These are phyloP conservation scores for Mucor saturninus DNA, from an alignment of 371 early-diverging fungal genomes.

Conservation along the genomic window DNA sequence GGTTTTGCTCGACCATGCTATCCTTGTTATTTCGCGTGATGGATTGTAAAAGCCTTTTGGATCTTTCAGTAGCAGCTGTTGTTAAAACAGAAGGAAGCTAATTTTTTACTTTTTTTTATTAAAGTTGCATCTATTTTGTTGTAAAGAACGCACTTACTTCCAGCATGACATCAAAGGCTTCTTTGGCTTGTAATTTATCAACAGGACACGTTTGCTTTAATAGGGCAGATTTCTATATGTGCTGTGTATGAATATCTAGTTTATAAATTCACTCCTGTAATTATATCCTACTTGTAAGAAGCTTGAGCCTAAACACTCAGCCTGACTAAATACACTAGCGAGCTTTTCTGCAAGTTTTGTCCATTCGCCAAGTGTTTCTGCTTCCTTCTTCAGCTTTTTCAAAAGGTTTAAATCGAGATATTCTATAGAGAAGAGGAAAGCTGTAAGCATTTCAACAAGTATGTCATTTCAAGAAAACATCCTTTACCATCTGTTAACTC, in stretches of 20 bases:
- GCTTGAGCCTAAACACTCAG: constrained; percentile 14
- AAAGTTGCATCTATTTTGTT: neutral
- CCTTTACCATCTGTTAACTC: constrained; percentile 3
- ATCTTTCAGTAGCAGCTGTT: constrained; percentile 3
- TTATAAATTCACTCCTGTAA: neutral
- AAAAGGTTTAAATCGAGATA: constrained; percentile 8
- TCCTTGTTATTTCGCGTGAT: constrained; percentile 23
- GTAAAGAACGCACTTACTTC: constrained; percentile 9
- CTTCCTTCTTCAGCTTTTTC: constrained; percentile 6
- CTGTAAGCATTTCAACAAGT: neutral
- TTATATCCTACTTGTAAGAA: constrained; percentile 18
- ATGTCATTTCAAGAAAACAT: neutral
- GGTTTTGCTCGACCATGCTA: neutral
- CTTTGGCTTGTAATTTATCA: constrained; percentile 23
- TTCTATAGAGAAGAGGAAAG: neutral
- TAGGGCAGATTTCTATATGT: neutral
- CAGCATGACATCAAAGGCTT: constrained; percentile 16
- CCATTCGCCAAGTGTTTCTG: constrained; percentile 8
- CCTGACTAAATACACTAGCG: constrained; percentile 16
- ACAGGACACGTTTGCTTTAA: constrained; percentile 12
- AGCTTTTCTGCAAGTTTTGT: constrained; percentile 16
- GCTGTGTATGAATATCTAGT: neutral
- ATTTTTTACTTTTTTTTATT: neutral
- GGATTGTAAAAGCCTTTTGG: constrained; percentile 8
- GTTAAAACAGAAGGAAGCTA: constrained; percentile 20